phyloP scores from a whole-genome alignment of 225 moss, liverwort and hornwort species.

The Neckera pumila region DNA sequence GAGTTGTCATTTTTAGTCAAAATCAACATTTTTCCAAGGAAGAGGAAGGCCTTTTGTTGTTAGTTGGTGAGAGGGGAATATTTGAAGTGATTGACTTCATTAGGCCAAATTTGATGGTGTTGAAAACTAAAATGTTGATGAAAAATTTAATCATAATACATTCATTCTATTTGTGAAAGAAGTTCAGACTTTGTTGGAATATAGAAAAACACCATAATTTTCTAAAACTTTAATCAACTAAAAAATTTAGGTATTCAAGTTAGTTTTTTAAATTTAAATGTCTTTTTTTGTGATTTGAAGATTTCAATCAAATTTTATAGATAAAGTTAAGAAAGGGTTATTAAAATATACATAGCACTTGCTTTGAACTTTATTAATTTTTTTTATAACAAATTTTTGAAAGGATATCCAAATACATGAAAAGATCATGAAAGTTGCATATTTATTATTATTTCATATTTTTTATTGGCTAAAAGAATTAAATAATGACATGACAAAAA shows the following conservation, averaged over 20 bases:
- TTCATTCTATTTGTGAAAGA: not conserved
- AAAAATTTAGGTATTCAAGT: not conserved
- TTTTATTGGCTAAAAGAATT: not conserved
- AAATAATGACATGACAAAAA: not conserved
- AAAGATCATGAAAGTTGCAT: not conserved
- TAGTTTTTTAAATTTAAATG: too few relatives aligned
- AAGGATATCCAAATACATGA: not conserved
- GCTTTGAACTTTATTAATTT: not conserved
- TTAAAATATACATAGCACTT: not conserved
- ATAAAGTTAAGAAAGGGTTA: not conserved
- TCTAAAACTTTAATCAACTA: not conserved
- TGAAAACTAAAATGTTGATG: fast-evolving
- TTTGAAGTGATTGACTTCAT: fast-evolving
- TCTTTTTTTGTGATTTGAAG: not conserved
- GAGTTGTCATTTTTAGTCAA: not conserved
- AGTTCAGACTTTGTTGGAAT: not conserved
- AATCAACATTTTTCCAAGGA: not conserved
- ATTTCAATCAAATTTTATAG: not conserved
- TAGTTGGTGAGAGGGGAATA: fast-evolving
- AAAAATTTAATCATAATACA: not conserved
- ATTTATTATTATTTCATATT: not conserved
- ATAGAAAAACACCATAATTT: not conserved
- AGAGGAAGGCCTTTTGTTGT: fast-evolving
- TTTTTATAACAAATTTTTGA: not conserved
- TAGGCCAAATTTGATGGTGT: not conserved